Conservation (phyloP, 768 basidiomycete species). For the Trametes cingulata region DNA sequence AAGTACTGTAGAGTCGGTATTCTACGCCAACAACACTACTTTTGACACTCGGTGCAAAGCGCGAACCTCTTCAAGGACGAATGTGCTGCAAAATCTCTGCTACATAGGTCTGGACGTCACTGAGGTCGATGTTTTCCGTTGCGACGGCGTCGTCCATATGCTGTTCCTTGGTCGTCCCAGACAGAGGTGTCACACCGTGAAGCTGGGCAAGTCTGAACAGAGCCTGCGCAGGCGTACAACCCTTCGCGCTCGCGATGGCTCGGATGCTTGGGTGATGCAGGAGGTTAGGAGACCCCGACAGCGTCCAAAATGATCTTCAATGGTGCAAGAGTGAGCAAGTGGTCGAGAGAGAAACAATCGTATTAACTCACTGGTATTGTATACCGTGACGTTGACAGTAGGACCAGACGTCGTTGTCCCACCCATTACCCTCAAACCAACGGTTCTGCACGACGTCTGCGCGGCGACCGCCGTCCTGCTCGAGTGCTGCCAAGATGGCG, state of each 20-base stretch:
- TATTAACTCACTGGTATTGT: slow-evolving; percentile 63
- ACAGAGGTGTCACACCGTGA: slow-evolving; percentile 68
- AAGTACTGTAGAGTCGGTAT: too few species aligned
- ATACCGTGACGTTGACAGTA: slow-evolving; percentile 66
- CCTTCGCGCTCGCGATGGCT: slow-evolving; percentile 45
- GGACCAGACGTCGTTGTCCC: slow-evolving; percentile 64
- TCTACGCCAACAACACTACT: too few species aligned
- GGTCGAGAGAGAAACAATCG: neutral
- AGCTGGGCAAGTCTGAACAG: slow-evolving; percentile 70
- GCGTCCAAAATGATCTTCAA: slow-evolving; percentile 84
- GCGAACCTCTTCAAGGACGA: too few species aligned
- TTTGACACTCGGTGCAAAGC: too few species aligned
- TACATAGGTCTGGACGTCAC: slow-evolving; percentile 16
- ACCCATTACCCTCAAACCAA: slow-evolving; percentile 81
- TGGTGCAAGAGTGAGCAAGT: neutral
- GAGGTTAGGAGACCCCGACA: slow-evolving; percentile 70
- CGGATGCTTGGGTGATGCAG: slow-evolving; percentile 49
- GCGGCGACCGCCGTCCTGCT: slow-evolving; percentile 45
- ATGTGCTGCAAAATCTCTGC: neutral
- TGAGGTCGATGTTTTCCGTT: slow-evolving; percentile 39
- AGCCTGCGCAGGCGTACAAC: slow-evolving; percentile 63
- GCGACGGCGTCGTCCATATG: slow-evolving; percentile 72
- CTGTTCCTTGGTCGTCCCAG: slow-evolving; percentile 66
- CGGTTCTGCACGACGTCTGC: slow-evolving; percentile 81
- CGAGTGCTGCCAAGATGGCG: slow-evolving; percentile 51